Base-by-base conservation (phyloP, 2,329 filamentous ascomycete genomes). In the Magnaporthiopsis poae region DNA sequence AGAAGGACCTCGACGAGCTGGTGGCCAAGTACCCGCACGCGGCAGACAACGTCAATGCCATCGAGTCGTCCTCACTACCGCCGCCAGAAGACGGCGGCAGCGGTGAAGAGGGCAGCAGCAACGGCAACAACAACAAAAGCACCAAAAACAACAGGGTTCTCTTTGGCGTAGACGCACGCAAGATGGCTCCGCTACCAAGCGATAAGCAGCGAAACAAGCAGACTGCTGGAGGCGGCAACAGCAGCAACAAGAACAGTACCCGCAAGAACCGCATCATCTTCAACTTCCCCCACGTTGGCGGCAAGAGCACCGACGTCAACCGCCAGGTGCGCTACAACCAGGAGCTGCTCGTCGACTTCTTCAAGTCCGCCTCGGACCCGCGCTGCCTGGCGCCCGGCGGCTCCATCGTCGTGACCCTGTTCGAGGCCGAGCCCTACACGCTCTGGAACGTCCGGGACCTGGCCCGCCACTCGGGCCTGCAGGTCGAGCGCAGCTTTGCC, bases 221-320 rank as follows among this genome's bases (percentile, higher is more conserved):
- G 62, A 36, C n/a, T 9, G 63, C 46, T 52, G 59, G 65, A 56
- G 62, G 56, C 64, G 46, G 35, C 68, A 73, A 78, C 27, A 72
- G 77, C 62, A 78, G 76, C 31, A 77, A 76, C 8, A 71, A 69
- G 59, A 67, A 67, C n/a, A 7, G 73, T 71, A 67, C 72, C 3
- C 77, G 80, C 4, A 93, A 90, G 82, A 88, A 96, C 76, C 84
- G 87, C 67, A 88, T 98, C 69, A 82, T 94, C 70, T 99, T 98
- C 86, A 96, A 97, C 81, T 99, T 99, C 77, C 95, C 95, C 52
- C 95, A 99, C 79, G 90, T 96, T 3, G 95, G 95, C 69, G 95
- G 95, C 62, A 88, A 96, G 73, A 90, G 87, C 70, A 98, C 90
- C 71, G 93, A 98, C 79, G 90, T 97, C 66, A 97, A 97, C 80